Base-by-base conservation (phyloP, 441 rosid genomes). In the Jatropha multifida region DNA sequence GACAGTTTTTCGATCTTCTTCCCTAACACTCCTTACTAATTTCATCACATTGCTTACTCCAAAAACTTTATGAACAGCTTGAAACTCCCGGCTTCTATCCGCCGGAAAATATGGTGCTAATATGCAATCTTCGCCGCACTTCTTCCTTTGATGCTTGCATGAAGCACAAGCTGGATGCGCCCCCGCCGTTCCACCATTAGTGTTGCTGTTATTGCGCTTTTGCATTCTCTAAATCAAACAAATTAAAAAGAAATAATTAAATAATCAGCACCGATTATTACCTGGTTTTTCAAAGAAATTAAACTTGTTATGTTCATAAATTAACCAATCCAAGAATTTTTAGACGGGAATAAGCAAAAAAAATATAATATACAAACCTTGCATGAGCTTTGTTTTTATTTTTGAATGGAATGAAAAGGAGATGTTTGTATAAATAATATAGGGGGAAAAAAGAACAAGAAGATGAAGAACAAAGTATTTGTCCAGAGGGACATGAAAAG, bases 61-160 rank as follows among this genome's bases (percentile, higher is more conserved):
- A 71, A 93, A 94, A 41, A 93, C 86, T 83, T 83, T 93, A 74
- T 91, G 97, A 1, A 94, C 98, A 20, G 93, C 92, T 66, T 86
- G 90, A 83, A 94, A 94, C 56, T 93, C 97, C 6, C 81, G 79
- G 27, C 82, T 89, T 51, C 89, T 87, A 54, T 88, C 86, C 1
- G 88, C 90, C 46, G 99, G 98, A 77, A 94, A 94, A 80, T 87
- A 93, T 58, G 99, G 96, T 12, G 97, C 97, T 41, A 93, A 84
- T 51, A 90, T 82, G 89, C 99, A 94, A 80, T 93, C 91, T 5
- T 92, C 90, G 14, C 83, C 86, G 72, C 99, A 94, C 80, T 90
- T 94, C 66, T 92, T 89, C 9, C 99, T 90, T 64, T 91, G 99
- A 88, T 91, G 93, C 81, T 93, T 94, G 84, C 99, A 93, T 5